Conservation (phyloP, 352 stramenopile species). For the Phytophthora colocasiae region DNA sequence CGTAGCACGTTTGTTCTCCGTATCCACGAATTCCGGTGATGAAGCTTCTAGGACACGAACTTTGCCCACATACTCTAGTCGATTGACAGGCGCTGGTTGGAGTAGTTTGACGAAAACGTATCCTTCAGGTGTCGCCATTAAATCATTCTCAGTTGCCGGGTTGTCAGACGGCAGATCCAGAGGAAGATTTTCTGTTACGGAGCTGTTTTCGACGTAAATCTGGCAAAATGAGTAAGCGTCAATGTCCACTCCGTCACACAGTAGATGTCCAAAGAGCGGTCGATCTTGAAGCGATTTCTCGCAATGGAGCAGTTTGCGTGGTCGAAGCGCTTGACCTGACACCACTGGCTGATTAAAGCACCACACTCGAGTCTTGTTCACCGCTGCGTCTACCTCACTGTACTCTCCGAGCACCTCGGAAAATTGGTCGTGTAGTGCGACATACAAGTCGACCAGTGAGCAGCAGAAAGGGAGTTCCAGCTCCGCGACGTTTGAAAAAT, state of each 20-base stretch:
- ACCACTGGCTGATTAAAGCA: slow-evolving; percentile 84
- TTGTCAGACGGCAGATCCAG: slow-evolving; percentile 34
- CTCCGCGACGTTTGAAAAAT: slow-evolving; percentile 52
- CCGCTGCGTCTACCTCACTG: slow-evolving; percentile 33
- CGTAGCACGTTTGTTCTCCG: slow-evolving; percentile 7
- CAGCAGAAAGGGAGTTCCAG: slow-evolving; percentile 76
- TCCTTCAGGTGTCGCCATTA: slow-evolving; percentile 2
- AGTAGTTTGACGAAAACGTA: slow-evolving; percentile 67
- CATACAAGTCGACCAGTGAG: slow-evolving; percentile 62
- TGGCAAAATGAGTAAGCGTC: slow-evolving; percentile 86
- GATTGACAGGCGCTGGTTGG: slow-evolving; percentile 21
- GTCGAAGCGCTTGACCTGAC: slow-evolving; percentile 73
- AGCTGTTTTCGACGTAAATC: slow-evolving; percentile 68
- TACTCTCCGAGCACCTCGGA: slow-evolving; percentile 32
- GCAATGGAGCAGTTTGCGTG: slow-evolving; percentile 70
- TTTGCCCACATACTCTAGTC: slow-evolving; percentile 48
- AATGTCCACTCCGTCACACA: slow-evolving; percentile 83
- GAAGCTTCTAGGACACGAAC: slow-evolving; percentile 47
- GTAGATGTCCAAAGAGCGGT: slow-evolving; percentile 73
- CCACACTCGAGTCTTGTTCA: slow-evolving; percentile 53
- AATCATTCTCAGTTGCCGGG: slow-evolving; percentile 10
- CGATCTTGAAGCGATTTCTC: slow-evolving; percentile 44
- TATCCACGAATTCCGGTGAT: slow-evolving; percentile 3
- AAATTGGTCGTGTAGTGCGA: slow-evolving; percentile 42
- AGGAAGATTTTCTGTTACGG: slow-evolving; percentile 35